A percentile compares a stretch with the other conserved stretches of the same genome.
Conservation (phyloP, 163 green algal species). For the Chlamydomonas reinhardtii region DNA sequence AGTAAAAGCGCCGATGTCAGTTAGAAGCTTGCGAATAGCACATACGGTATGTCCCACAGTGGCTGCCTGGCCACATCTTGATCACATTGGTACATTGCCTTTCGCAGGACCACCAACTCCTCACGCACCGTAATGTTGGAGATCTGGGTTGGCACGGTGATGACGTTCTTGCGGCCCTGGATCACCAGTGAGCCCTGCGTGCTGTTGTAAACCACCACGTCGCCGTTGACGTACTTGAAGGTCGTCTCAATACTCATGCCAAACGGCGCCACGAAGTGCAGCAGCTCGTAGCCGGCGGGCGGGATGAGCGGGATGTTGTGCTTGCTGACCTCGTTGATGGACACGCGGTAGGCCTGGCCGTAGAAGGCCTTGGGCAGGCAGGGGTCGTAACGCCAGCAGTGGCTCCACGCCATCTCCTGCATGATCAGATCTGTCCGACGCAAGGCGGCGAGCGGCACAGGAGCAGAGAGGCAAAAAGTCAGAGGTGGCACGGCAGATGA, state of each 20-base stretch:
- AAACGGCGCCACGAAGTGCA: constrained; percentile 27
- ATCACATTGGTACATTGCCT: no score
- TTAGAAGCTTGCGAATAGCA: no score
- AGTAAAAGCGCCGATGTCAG: no score
- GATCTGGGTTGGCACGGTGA: neutral
- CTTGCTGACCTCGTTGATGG: constrained; percentile 20
- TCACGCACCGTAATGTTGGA: neutral
- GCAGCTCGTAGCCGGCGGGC: constrained; percentile 13
- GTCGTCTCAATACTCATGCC: constrained; percentile 27
- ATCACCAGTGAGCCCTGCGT: constrained; percentile 7
- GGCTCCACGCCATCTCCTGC: constrained; percentile 35
- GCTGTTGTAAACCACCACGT: neutral
- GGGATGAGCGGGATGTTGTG: constrained; percentile 47
- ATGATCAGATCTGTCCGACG: constrained; percentile 3
- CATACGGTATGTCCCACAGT: no score
- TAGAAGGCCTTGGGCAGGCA: constrained; percentile 21
- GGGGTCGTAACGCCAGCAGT: constrained; percentile 31
- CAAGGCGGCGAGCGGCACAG: no score
- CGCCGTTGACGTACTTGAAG: neutral
- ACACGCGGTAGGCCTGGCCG: constrained; percentile 16
- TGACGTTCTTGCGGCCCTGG: neutral
- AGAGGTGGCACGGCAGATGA: no score
- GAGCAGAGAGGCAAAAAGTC: no score
- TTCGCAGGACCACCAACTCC: no score
- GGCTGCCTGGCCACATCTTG: no score